Evolutionary conservation across 805 yeast genomes (phyloP).

Genomic region (Saccharomyces cerevisiae): DNA sequence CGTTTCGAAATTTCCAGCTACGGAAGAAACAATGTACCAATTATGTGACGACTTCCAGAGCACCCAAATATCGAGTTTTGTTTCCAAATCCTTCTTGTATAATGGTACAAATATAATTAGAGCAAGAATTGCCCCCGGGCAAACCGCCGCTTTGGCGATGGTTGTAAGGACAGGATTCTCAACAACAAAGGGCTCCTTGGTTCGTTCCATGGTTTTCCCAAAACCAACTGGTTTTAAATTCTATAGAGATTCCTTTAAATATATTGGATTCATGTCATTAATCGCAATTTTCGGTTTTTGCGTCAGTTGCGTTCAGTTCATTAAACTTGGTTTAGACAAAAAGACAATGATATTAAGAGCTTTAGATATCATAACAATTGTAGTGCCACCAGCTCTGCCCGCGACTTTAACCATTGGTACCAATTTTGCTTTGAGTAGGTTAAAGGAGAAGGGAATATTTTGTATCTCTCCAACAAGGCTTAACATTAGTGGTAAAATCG

Average conservation of each 20-base stretch:
- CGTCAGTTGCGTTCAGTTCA: conserved; percentile 74
- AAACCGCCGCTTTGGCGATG: conserved; percentile 65
- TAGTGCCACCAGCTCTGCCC: conserved; percentile 97
- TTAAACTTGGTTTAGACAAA: conserved; percentile 63
- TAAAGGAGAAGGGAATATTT: conserved; percentile 60
- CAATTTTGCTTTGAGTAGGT: conserved; percentile 75
- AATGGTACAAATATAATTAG: conserved; percentile 86
- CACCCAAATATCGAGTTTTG: conserved; percentile 49
- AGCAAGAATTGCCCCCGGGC: conserved; percentile 54
- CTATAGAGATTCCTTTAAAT: conserved; percentile 88
- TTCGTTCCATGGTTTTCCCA: conserved; percentile 94
- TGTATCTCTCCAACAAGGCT: conserved; percentile 93
- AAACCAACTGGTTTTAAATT: conserved; percentile 90
- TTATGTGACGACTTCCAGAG: conserved; percentile 49
- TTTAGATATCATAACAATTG: conserved; percentile 87
- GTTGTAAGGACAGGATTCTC: conserved; percentile 86
- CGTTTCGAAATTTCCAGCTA: conserved; percentile 69
- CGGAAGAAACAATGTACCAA: conserved; percentile 49
- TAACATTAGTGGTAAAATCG: conserved; percentile 92
- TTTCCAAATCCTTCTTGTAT: conserved; percentile 70
- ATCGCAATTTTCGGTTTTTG: conserved; percentile 81
- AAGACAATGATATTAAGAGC: conserved; percentile 77
- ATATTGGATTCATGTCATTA: conserved; percentile 87
- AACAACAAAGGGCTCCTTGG: conserved; percentile 89
- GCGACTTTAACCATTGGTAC: conserved; percentile 97